These are phyloP conservation scores for Penicillium sp. DNA, from an alignment of 2,329 filamentous ascomycete species.

Conservation along the genomic window DNA sequence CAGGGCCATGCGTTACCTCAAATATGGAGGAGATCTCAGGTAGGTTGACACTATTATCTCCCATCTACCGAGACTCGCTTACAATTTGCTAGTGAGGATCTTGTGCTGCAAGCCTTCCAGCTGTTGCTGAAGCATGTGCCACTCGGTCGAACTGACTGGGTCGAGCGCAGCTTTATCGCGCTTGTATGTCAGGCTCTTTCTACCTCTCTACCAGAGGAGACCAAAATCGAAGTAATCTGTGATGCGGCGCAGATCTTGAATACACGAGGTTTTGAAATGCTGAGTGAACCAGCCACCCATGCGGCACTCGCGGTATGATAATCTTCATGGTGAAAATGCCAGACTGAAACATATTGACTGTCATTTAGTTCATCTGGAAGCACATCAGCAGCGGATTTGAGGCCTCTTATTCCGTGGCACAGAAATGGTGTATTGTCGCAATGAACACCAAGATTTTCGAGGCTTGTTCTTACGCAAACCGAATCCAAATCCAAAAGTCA, in stretches of 20 bases:
- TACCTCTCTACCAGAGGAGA: slow-evolving; percentile 48
- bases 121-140: slow-evolving; percentile 62
- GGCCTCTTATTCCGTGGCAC: slow-evolving; percentile 52
- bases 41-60: slow-evolving; percentile 25
- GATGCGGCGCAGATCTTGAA: slow-evolving; percentile 36
- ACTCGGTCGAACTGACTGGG: slow-evolving; percentile 22
- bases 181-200: slow-evolving; percentile 59
- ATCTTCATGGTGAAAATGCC: background rate
- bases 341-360: background rate
- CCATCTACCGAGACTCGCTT: background rate
- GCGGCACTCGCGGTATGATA: slow-evolving; percentile 42
- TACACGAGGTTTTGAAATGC: slow-evolving; percentile 44
- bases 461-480: slow-evolving; percentile 64
- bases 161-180: slow-evolving; percentile 65
- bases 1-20: slow-evolving; percentile 55
- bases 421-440: slow-evolving; percentile 71
- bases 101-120: slow-evolving; percentile 52
- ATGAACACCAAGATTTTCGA: slow-evolving; percentile 64
- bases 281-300: slow-evolving; percentile 62
- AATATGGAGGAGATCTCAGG: slow-evolving; percentile 60
- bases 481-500: slow-evolving; percentile 68
- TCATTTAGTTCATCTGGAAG: slow-evolving; percentile 73
- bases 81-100: background rate
- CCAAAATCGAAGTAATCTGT: slow-evolving; percentile 34
- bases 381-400: slow-evolving; percentile 59